These are phyloP conservation scores for Thymus mandschuricus DNA, from an alignment of 257 asterid species.

Conservation along the genomic window DNA sequence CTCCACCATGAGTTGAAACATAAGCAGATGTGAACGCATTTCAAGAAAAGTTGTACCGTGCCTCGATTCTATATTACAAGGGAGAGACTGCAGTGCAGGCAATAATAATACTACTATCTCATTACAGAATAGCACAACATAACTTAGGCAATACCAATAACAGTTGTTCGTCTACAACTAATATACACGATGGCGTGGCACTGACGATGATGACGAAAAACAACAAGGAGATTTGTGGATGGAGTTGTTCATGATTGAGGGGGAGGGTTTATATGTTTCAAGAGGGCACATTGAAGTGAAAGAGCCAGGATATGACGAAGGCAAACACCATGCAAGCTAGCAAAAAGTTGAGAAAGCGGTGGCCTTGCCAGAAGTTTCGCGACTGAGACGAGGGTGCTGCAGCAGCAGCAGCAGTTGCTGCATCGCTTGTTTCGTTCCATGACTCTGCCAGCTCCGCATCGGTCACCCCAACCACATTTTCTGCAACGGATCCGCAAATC, in stretches of 20 bases:
- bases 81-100: background rate
- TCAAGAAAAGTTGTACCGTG: background rate
- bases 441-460: constrained; percentile 45
- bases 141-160: background rate
- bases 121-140: background rate
- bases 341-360: constrained; percentile 69
- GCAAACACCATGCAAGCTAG: constrained; percentile 84
- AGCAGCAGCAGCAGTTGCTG: constrained; percentile 21
- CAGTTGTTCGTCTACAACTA: constrained; percentile 7
- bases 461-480: constrained; percentile 48
- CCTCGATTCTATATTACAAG: constrained; percentile 1
- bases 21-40: background rate
- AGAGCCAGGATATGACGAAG: constrained; percentile 81
- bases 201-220: background rate
- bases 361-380: constrained; percentile 71
- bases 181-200: constrained; percentile 8
- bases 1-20: background rate
- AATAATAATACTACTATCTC: background rate
- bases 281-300: constrained; percentile 70
- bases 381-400: constrained; percentile 36
- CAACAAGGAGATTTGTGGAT: background rate
- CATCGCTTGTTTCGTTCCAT: constrained; percentile 46
- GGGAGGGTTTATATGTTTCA: constrained; percentile 21
- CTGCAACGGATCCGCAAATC: constrained; percentile 75
- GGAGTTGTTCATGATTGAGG: background rate